These are phyloP conservation scores for Tolypocladium sp. DNA, from an alignment of 2,329 filamentous ascomycete species.

Conservation along the genomic window DNA sequence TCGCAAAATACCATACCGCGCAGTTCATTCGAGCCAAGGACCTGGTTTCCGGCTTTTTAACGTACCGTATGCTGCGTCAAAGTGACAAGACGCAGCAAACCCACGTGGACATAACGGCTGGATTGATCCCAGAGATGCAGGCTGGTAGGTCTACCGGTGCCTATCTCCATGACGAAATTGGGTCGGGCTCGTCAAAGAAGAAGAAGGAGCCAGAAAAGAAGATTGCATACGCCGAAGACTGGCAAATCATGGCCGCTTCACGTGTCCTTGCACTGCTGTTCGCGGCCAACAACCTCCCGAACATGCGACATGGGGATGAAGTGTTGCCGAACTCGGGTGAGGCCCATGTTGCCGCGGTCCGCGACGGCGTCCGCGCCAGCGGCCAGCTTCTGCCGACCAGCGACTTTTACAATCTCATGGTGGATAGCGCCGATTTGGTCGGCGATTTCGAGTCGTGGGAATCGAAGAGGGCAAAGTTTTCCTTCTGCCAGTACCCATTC, in stretches of 20 bases:
- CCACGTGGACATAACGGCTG: conserved; percentile 51
- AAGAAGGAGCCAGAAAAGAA: conserved; percentile 44
- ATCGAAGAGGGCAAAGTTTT: conserved; percentile 61
- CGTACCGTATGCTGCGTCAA: conserved; percentile 66
- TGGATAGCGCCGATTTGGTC: conserved; percentile 80
- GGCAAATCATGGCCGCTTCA: conserved; percentile 78
- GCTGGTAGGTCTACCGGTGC: conserved; percentile 53
- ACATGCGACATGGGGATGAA: conserved; percentile 24
- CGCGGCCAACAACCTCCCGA: conserved; percentile 59
- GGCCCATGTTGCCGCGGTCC: conserved; percentile 10
- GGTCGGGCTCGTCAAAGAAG: conserved; percentile 41
- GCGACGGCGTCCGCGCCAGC: conserved; percentile 22
- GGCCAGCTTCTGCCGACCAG: conserved; percentile 69
- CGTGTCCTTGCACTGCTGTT: conserved; percentile 75
- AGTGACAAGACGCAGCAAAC: conserved; percentile 55
- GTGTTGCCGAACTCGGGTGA: conserved; percentile 11
- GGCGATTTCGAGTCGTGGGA: conserved; percentile 88
- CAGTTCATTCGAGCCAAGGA: conserved; percentile 70
- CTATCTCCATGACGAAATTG: conserved; percentile 71
- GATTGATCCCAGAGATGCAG: conserved; percentile 65
- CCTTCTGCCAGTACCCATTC: conserved; percentile 89
- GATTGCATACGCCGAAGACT: conserved; percentile 69
- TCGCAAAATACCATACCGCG: conserved; percentile 57
- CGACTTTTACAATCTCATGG: conserved; percentile 78
- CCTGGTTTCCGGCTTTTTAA: conserved; percentile 68